A percentile compares a stretch with the other conserved stretches of the same genome.
These are phyloP conservation scores for Fraxinus platypoda DNA, from an alignment of 305 asterid species.

Conservation along the genomic window DNA sequence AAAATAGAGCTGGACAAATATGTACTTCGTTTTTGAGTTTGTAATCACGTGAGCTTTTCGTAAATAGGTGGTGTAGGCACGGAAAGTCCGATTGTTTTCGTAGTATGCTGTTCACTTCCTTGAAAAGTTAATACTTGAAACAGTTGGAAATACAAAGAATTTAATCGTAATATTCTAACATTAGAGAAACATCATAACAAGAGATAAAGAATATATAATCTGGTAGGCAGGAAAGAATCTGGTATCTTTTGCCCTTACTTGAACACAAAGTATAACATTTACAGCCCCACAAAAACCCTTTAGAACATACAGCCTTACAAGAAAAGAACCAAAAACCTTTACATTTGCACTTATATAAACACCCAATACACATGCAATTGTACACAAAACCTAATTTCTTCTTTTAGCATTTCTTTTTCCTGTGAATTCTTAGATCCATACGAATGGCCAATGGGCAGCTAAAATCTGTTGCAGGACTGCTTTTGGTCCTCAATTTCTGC, in stretches of 20 bases:
- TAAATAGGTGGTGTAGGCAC: background rate
- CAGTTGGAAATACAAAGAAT: background rate
- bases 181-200: background rate
- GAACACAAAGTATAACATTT: constrained; percentile 52
- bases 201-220: background rate
- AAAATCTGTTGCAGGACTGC: constrained; percentile 58
- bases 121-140: background rate
- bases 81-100: background rate
- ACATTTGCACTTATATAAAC: constrained; percentile 27
- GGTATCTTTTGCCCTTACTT: constrained; percentile 35
- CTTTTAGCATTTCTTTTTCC: background rate
- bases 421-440: background rate
- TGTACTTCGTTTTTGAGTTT: background rate
- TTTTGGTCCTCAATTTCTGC: constrained; percentile 78
- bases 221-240: constrained; percentile 21
- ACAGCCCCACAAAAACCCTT: constrained; percentile 43
- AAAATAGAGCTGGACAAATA: background rate
- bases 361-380: background rate
- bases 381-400: background rate
- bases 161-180: background rate
- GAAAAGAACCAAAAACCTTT: constrained; percentile 55
- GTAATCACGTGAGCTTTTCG: background rate
- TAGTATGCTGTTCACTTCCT: background rate
- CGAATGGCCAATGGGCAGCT: constrained; percentile 55
- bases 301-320: constrained; percentile 52